Evolutionary conservation across 2,329 filamentous ascomycete genomes (phyloP), one percentile per base, ranked within the genome.

Genomic region (Chaetomium sp.): DNA sequence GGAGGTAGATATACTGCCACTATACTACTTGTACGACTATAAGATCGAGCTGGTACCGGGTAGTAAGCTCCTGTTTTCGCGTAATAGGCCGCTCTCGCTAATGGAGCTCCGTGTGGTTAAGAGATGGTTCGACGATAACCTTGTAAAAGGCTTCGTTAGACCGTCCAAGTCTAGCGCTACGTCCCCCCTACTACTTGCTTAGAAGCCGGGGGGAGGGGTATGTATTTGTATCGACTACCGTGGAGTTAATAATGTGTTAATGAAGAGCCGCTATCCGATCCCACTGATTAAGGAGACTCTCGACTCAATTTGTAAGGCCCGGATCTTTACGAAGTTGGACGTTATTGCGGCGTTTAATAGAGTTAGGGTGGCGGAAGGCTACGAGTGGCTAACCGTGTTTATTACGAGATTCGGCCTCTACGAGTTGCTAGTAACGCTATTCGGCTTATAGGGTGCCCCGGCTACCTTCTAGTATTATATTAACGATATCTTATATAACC

Each of bases 351-450:
- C 25, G 2, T 57, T 58, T 27, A 58, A 58, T 12, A 1, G 42
- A 0, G 27, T 58, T 0, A 2, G 38, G 16, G n/a, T 58, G 13
- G 42, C 27, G 2, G 42, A 58, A 10, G 56, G 42, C 19, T 23
- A 35, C 42, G 38, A 58, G 25, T 58, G n/a, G 56, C 19, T 58
- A 3, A 58, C 38, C 1, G 42, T 27, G 6, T 58, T 58, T 10
- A 58, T 58, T n/a, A 49, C 42, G 4, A 31, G 56, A 19, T 58
- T 58, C n/a, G 42, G 56, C n/a, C 56, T 54, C 3, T 54, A 33
- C n/a, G 19, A 54, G 29, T 33, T 19, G 19, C 51, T 54, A 12
- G 51, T 54, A 7, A 54, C 51, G 12, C 51, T 29, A 1, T 54
- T 38, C 31, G 33, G 31, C 1, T 31, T 56, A 25, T 33, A 56